Evolutionary conservation across 768 basidiomycete genomes (phyloP), one percentile per base, ranked within the genome.

Genomic region (Sporobolomyces phaffii): DNA sequence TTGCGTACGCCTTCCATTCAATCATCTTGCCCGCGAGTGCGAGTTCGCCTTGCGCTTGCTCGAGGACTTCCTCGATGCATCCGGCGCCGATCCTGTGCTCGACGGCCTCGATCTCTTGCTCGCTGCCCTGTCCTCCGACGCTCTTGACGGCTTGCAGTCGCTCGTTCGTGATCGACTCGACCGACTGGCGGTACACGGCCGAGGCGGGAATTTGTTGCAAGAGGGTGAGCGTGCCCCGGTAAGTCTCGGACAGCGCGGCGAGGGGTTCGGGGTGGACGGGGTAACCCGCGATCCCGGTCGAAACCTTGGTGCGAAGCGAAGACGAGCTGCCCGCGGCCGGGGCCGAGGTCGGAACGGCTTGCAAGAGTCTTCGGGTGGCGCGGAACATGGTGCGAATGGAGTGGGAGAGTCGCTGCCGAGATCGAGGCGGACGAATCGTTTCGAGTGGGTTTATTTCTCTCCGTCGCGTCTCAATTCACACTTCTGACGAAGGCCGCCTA

Each of bases 1-100:
- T n/a, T n/a, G n/a, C n/a, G 78, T 77, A 97, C 93, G 89, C 84
- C 80, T 93, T 94, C 91, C 91, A 98, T 76, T 92, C 87, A n/a
- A 87, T 75, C 87, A 87, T 77, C 87, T 89, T 89, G 36, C 80
- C 80, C 7, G 82, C 89, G 43, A 97, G 81, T 61, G 80, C 81
- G 62, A 90, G 80, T 78, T 98, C 93, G 75, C 88, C 88, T 72
- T 85, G 79, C 15, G 92, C 93, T 77, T 89, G 85, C 72, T 85
- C 83, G 73, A 98, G 74, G 38, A 88, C 83, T 77, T 91, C 83
- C 80, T 98, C 93, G 47, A 96, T 89, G 73, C 90, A 85, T 0
- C 91, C 90, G 76, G 89, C 89, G 54, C 86, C 83, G 44, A 97
- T 76, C 77, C 84, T 83, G 76, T 82, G 84, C 80, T 96, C 93